Evolutionary conservation across 345 rosid species (phyloP).

Genomic region (Psidium guajava): DNA sequence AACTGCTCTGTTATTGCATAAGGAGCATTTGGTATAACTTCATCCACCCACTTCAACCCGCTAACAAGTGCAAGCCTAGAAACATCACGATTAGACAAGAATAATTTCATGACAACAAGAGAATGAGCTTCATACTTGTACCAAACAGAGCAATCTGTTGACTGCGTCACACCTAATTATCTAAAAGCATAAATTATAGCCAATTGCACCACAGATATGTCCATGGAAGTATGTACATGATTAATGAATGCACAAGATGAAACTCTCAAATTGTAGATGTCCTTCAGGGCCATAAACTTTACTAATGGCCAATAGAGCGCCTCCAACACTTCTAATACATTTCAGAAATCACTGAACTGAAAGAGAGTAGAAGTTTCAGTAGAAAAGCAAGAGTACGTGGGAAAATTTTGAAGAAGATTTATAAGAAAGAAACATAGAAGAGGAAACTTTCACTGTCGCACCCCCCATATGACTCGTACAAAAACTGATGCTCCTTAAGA

Average conservation of each 20-base stretch:
- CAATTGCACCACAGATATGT: neutral
- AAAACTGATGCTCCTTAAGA: neutral
- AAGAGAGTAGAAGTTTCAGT: neutral
- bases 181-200: neutral
- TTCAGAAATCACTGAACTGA: neutral
- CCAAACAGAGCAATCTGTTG: neutral
- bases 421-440: neutral
- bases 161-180: neutral
- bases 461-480: neutral
- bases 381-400: neutral
- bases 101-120: neutral
- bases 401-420: neutral
- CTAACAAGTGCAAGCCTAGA: slow-evolving; percentile 73
- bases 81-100: neutral
- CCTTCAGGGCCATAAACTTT: neutral
- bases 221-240: neutral
- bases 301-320: neutral
- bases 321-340: neutral
- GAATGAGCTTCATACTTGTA: neutral
- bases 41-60: slow-evolving; percentile 96
- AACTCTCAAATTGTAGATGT: neutral
- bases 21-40: slow-evolving; percentile 82
- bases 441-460: neutral
- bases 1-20: slow-evolving; percentile 82
- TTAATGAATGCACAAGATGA: neutral